These are phyloP conservation scores for Puccinia polysora DNA, from an alignment of 1,284 basidiomycete genomes.

Conservation along the genomic window DNA sequence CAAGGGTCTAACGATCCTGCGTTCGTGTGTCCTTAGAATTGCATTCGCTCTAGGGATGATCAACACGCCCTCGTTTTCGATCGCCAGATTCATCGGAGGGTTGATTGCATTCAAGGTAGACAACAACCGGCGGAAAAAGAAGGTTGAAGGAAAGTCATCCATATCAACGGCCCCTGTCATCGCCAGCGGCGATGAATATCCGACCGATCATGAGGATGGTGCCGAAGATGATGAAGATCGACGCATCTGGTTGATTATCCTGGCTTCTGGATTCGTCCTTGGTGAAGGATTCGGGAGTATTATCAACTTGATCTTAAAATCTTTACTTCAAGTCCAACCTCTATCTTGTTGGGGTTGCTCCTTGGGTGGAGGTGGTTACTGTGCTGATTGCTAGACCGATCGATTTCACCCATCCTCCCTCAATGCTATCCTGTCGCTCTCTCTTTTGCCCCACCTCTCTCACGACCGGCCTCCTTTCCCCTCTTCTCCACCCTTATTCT, in stretches of 20 bases:
- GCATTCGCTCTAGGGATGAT: constrained; percentile 66
- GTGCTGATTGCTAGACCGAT: constrained; percentile 47
- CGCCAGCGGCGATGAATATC: constrained; percentile 26
- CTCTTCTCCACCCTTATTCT: too few species aligned
- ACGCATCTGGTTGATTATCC: constrained; percentile 73
- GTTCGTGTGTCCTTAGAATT: constrained; percentile 52
- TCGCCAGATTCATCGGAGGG: constrained; percentile 85
- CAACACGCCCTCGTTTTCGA: constrained; percentile 89
- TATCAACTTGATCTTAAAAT: constrained; percentile 69
- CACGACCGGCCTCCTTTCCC: too few species aligned
- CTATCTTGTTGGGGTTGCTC: constrained; percentile 82
- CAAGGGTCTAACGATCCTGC: constrained; percentile 57
- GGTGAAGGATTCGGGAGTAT: constrained; percentile 86
- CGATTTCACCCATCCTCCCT: too few species aligned
- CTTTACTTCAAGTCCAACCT: constrained; percentile 64
- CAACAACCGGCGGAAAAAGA: constrained; percentile 51
- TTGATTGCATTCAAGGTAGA: constrained; percentile 68
- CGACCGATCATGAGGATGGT: constrained; percentile 53
- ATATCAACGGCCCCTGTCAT: too few species aligned
- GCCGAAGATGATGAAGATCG: constrained; percentile 49
- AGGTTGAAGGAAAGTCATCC: constrained; percentile 45
- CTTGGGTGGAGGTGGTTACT: constrained; percentile 60
- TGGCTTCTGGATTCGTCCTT: constrained; percentile 90
- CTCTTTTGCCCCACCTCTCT: too few species aligned
- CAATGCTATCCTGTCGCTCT: too few species aligned